phyloP scores from a whole-genome alignment of 208 protist species.

The Porcisia deanei region DNA sequence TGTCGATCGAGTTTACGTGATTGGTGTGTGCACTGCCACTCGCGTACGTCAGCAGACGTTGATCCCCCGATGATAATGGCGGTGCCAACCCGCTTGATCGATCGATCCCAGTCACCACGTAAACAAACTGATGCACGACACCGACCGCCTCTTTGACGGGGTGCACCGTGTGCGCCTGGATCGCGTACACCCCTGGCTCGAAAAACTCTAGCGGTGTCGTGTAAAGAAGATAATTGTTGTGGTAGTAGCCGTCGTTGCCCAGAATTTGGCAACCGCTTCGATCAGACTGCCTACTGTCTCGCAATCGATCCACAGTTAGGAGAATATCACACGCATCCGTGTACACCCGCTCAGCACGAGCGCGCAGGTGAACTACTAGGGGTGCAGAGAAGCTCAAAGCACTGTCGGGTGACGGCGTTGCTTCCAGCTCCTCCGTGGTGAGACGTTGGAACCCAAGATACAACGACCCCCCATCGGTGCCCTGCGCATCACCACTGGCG shows the following conservation, averaged over 20 bases:
- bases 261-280: conserved; percentile 31
- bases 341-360: conserved; percentile 17
- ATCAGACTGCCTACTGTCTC: conserved; percentile 17
- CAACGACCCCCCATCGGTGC: neutral
- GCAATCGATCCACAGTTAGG: conserved; percentile 38
- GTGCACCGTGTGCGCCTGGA: conserved; percentile 72
- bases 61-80: neutral
- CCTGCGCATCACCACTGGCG: neutral
- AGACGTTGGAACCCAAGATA: conserved; percentile 24
- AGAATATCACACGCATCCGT: conserved; percentile 49
- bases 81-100: neutral
- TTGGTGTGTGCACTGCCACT: neutral
- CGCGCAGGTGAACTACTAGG: conserved; percentile 31
- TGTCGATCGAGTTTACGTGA: conserved; percentile 19
- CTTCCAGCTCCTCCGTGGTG: conserved; percentile 24
- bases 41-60: neutral
- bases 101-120: conserved; percentile 28
- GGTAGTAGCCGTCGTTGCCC: conserved; percentile 53
- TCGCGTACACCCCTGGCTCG: conserved; percentile 53
- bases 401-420: conserved; percentile 13
- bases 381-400: conserved; percentile 16
- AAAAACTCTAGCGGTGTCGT: conserved; percentile 55
- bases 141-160: conserved; percentile 47
- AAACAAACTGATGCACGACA: conserved; percentile 68
- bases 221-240: conserved; percentile 62